Conservation (phyloP, 2,329 filamentous ascomycete genomes). For the Colletotrichum graminicola region DNA sequence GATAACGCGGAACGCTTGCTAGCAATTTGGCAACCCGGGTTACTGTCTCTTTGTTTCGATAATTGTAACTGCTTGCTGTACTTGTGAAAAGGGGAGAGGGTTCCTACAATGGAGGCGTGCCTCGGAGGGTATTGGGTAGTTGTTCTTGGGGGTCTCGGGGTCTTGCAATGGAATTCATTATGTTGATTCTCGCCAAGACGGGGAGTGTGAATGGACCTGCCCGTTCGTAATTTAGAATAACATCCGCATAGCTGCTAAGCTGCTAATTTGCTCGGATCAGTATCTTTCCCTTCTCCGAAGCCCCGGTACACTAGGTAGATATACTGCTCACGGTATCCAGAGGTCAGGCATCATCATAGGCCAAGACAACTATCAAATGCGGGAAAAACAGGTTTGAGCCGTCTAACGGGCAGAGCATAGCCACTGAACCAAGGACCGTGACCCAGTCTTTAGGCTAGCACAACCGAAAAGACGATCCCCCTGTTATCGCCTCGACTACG, state of each 20-base stretch:
- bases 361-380: neutral
- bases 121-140: neutral
- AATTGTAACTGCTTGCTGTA: too few relatives aligned
- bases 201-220: neutral
- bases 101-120: neutral
- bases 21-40: neutral
- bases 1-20: neutral
- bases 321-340: neutral
- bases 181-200: too few relatives aligned
- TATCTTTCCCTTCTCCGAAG: neutral
- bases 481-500: neutral
- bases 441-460: neutral
- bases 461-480: neutral
- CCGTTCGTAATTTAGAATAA: neutral
- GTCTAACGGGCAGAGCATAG: neutral
- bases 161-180: neutral
- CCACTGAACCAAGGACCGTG: neutral
- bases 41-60: neutral
- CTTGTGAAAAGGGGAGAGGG: too few relatives aligned
- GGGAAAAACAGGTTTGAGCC: constrained; percentile 4
- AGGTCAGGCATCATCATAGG: neutral
- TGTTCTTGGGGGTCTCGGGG: neutral
- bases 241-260: neutral
- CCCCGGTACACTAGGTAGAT: neutral
- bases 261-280: neutral